Base-by-base conservation (phyloP, 139 green algal species). In the Nannochloris sp. region DNA sequence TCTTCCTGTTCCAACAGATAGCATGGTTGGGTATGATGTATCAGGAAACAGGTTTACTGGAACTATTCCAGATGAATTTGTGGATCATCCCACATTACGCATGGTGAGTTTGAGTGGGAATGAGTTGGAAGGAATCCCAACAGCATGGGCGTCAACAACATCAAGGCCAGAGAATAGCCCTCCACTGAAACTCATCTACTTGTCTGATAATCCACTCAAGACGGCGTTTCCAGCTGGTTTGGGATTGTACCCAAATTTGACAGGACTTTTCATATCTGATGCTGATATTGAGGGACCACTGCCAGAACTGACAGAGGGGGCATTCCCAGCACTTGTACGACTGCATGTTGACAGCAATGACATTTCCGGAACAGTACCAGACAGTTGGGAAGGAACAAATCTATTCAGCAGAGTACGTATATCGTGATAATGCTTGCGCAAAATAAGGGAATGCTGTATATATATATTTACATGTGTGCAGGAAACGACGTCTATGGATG, bases 361-460 rank as follows among this genome's bases (percentile, higher is more conserved):
- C 15, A 24, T 64, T 15, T 18, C 19, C 25, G 57, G 57, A 31
- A 50, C 21, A 31, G 23, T 64, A 27, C 57, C 57, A 15, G 23
- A 64, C 40, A 64, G 57, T 51, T 64, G 57, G 57, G 19, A 64
- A 57, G 57, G 12, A 3, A 49, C 19, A 21, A 44, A 50, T 58
- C 15, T 64, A 16, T 64, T 64, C 4, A 58, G 6, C 12, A 53
- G n/a, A 12, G 46, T 61, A 21, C 46, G 46, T 12, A 18, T 53
- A 53, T 25, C 12, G 10, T 19, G 18, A 8, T 9, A 5, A 34
- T 19, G 10, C 29, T 53, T 61, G 16, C 2, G 2, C 53, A 3
- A 61, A 10, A 4, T 6, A 44, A 43, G n/a, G 4, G 16, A 19
- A 61, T 61, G 6, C 4, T 61, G 16, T 61, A 61, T 19, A 53